Evolutionary conservation across 179 eudicot species (phyloP).

Genomic region (Spergularia azorica): DNA sequence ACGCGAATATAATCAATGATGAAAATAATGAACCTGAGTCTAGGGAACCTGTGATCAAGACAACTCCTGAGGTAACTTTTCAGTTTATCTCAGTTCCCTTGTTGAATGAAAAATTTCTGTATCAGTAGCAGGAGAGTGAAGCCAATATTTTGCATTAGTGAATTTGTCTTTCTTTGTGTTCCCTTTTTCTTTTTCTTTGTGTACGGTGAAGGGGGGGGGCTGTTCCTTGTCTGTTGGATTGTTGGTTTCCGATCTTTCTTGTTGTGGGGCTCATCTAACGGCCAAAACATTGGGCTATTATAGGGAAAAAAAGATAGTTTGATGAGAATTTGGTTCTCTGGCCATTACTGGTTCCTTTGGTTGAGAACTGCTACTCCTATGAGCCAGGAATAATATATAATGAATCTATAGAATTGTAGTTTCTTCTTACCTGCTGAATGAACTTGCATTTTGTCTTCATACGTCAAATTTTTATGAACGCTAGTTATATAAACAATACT

Average conservation of each 20-base stretch:
- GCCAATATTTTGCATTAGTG: background rate
- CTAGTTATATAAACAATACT: background rate
- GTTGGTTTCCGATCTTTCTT: background rate
- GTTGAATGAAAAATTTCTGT: too few relatives aligned
- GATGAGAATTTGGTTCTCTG: too few relatives aligned
- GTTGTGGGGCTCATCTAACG: background rate
- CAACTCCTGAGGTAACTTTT: constrained; percentile 70
- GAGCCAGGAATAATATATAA: background rate
- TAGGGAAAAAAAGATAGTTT: background rate
- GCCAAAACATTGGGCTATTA: background rate
- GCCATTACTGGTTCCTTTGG: background rate
- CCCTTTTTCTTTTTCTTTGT: background rate
- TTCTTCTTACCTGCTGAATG: background rate
- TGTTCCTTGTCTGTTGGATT: background rate
- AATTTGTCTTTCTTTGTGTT: background rate
- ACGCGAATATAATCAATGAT: constrained; percentile 47
- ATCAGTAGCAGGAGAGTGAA: too few relatives aligned
- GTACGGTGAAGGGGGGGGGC: background rate
- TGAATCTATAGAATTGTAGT: background rate
- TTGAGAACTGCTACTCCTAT: background rate
- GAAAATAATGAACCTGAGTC: constrained; percentile 50
- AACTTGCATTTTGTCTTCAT: background rate
- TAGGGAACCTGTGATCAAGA: constrained; percentile 52
- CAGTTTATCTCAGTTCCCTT: background rate
- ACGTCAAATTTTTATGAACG: background rate